Evolutionary conservation across 768 basidiomycete species (phyloP), one percentile per base, ranked within the genome.

Genomic region (Rickenella mellea): DNA sequence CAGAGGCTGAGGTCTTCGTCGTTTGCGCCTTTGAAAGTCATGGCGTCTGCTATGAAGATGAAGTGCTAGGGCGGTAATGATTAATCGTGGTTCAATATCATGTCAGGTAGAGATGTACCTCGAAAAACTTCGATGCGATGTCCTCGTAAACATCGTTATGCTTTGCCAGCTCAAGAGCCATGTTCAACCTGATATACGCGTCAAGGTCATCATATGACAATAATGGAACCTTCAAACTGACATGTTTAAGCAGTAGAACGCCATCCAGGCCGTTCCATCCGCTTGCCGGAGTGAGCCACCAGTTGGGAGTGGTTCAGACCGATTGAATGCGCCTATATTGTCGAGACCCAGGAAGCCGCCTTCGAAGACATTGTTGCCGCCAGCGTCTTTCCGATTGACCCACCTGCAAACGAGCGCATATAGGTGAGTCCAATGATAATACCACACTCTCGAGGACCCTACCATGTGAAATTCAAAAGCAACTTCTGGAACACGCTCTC

Each of bases 221-320:
- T 27, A 24, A 39, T 31, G 27, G 26, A 3, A n/a, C n/a, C n/a
- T n/a, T 17, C 33, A 7, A 22, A 52, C 77, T 51, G 46, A 88
- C 96, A 98, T 98, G 56, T 96, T 96, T 44, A 98, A 63, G 51
- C 83, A 91, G 62, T 94, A 99, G 68, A 98, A 99, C 25, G 92
- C 96, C 96, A 99, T 99, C 96, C 96, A 99, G 0, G 94, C 90
- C 5, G 96, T 99, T 7, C 94, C 94, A 58, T 99, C 96, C 6
- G 96, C 92, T 64, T 99, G 96, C 41, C 94, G 91, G 45, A 99
- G 69, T 14, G 66, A 76, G 7, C 96, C 96, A 26, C 94, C 94
- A 5, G 93, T 97, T 6, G 96, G 96, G 20, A 99, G 65, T 21
- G 91, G 88, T 60, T 99, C 96, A 2, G 91, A 96, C 36, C 96